These are phyloP conservation scores for Ophiosphaerella narmari DNA, from an alignment of 2,329 filamentous ascomycete species.

Conservation along the genomic window DNA sequence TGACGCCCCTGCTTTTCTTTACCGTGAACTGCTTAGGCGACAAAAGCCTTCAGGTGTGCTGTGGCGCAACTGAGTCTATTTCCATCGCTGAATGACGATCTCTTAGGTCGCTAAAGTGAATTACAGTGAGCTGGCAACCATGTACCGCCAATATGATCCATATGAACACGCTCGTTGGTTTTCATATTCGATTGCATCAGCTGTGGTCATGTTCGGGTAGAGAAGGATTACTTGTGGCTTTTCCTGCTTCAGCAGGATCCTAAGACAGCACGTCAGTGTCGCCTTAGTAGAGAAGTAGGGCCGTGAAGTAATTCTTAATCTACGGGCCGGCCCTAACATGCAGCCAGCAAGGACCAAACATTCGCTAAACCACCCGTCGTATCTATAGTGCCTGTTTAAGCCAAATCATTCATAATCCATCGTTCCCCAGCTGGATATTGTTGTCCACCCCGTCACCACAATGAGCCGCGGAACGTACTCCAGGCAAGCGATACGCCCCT, in stretches of 20 bases:
- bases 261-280: background rate
- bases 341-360: constrained; percentile 14
- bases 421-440: constrained; percentile 41
- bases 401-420: constrained; percentile 41
- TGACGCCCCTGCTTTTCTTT: constrained; percentile 24
- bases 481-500: constrained; percentile 26
- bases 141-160: constrained; percentile 8
- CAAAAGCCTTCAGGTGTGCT: constrained; percentile 13
- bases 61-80: constrained; percentile 18
- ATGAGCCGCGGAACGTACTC: constrained; percentile 42
- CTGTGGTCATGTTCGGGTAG: constrained; percentile 30
- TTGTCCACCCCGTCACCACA: constrained; percentile 36
- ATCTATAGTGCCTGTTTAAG: constrained; percentile 9
- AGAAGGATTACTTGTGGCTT: constrained; percentile 9
- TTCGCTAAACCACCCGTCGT: constrained; percentile 21
- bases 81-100: constrained; percentile 11
- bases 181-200: constrained; percentile 6
- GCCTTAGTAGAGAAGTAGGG: constrained; percentile 2
- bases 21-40: constrained; percentile 19
- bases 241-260: constrained; percentile 1
- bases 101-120: constrained; percentile 4
- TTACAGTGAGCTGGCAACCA: constrained; percentile 11
- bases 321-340: constrained; percentile 23
- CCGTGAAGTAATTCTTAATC: constrained; percentile 14
- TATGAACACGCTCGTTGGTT: constrained; percentile 11